These are phyloP conservation scores for Aspergillus funiculosus DNA, from an alignment of 495 filamentous ascomycete species.

Conservation along the genomic window DNA sequence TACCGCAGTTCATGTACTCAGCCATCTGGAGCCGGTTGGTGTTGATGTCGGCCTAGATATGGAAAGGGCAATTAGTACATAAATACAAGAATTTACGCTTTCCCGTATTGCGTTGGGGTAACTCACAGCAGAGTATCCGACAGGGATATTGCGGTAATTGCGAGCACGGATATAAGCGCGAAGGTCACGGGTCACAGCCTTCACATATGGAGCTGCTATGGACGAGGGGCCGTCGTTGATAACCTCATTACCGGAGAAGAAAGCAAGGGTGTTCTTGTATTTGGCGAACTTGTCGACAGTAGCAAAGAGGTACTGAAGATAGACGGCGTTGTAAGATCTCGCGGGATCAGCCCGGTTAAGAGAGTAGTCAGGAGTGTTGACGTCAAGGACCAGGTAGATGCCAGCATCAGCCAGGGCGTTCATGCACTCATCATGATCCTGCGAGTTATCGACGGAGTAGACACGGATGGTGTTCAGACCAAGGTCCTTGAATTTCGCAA, in stretches of 20 bases:
- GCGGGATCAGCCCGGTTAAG: slow-evolving; percentile 73
- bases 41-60: slow-evolving; percentile 55
- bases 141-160: slow-evolving; percentile 74
- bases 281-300: slow-evolving; percentile 84
- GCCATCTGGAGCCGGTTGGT: slow-evolving; percentile 86
- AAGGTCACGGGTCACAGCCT: slow-evolving; percentile 89
- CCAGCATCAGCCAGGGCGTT: slow-evolving; percentile 69
- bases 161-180: slow-evolving; percentile 72
- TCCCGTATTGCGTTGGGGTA: background rate
- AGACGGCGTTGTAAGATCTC: slow-evolving; percentile 82
- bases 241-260: slow-evolving; percentile 97
- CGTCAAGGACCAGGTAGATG: slow-evolving; percentile 87
- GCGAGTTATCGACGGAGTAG: slow-evolving; percentile 87
- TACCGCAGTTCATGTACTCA: slow-evolving; percentile 90
- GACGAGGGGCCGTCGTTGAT: slow-evolving; percentile 81
- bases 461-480: slow-evolving; percentile 89
- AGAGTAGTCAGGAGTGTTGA: slow-evolving; percentile 73
- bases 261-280: slow-evolving; percentile 85
- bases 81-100: slow-evolving; percentile 27
- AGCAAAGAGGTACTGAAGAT: slow-evolving; percentile 89
- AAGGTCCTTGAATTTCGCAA: slow-evolving; percentile 74
- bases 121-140: slow-evolving; percentile 78
- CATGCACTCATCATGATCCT: slow-evolving; percentile 83
- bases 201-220: slow-evolving; percentile 75
- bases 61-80: slow-evolving; percentile 1